Percentiles rank a stretch among this genome's conserved stretches.
Evolutionary conservation across 2,329 filamentous ascomycete genomes (phyloP).

Genomic region (Biscogniauxia mediterranea): DNA sequence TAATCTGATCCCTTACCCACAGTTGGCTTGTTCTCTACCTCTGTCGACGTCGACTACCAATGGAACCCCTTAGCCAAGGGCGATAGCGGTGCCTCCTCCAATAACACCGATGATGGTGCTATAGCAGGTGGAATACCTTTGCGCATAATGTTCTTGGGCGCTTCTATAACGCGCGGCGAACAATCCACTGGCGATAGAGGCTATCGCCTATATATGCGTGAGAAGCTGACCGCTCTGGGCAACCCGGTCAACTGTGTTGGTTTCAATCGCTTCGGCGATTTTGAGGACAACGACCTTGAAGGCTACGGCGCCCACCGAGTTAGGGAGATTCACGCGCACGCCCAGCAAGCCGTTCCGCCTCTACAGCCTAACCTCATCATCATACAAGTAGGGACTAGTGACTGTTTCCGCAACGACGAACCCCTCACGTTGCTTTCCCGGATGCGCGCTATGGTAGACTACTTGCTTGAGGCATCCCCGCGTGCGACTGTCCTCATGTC

Average conservation of each 20-base stretch:
- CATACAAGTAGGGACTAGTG: constrained; percentile 28
- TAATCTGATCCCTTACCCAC: constrained; percentile 6
- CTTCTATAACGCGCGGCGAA: constrained; percentile 26
- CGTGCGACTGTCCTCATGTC: constrained; percentile 26
- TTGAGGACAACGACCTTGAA: constrained; percentile 29
- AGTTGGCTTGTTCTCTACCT: constrained; percentile 18
- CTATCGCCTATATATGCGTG: constrained; percentile 28
- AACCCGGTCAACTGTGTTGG: constrained; percentile 30
- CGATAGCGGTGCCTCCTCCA: neutral
- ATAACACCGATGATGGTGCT: constrained; percentile 6
- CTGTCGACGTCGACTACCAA: constrained; percentile 21
- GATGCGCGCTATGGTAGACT: constrained; percentile 23
- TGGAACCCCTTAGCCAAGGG: constrained; percentile 8
- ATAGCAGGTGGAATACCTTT: constrained; percentile 24
- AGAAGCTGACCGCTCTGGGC: constrained; percentile 23
- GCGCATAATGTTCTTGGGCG: constrained; percentile 28
- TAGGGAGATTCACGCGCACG: constrained; percentile 21
- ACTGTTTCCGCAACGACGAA: constrained; percentile 29
- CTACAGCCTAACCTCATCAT: constrained; percentile 29
- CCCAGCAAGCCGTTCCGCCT: constrained; percentile 23
- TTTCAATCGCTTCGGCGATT: constrained; percentile 30
- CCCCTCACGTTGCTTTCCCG: constrained; percentile 16
- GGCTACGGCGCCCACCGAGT: constrained; percentile 25
- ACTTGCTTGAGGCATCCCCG: constrained; percentile 22
- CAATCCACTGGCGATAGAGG: constrained; percentile 25